These are phyloP conservation scores for Ustilago lituana DNA, from an alignment of 1,284 basidiomycete species.

Conservation along the genomic window DNA sequence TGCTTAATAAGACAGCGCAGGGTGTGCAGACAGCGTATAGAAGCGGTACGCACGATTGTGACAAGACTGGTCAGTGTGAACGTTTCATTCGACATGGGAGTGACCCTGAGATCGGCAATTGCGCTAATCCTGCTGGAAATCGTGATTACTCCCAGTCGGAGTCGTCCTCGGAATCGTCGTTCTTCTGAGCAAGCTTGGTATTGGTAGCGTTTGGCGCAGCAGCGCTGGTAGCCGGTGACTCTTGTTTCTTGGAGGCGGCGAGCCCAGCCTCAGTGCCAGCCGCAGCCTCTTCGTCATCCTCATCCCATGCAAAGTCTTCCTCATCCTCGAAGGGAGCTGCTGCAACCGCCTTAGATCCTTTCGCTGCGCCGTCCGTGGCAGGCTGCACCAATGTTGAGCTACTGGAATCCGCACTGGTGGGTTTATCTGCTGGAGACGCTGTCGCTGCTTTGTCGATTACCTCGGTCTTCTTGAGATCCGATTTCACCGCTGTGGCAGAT, in stretches of 20 bases:
- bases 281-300: slow-evolving; percentile 49
- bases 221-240: neutral
- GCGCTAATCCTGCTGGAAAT: no score
- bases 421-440: neutral
- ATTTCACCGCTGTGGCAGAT: neutral
- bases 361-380: slow-evolving; percentile 23
- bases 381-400: no score
- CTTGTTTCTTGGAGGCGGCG: no score
- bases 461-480: neutral
- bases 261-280: slow-evolving; percentile 10
- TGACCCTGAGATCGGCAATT: neutral
- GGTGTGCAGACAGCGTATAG: no score
- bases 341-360: neutral
- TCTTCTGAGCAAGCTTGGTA: slow-evolving; percentile 7
- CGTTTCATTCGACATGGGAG: no score
- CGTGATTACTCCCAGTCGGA: slow-evolving; percentile 54
- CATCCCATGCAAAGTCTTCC: slow-evolving; percentile 58
- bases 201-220: neutral
- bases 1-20: no score
- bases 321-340: slow-evolving; percentile 20
- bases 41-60: no score
- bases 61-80: neutral
- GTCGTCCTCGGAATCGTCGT: slow-evolving; percentile 43
- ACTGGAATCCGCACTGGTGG: neutral
- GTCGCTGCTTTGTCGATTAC: neutral